These are phyloP conservation scores for Fusarium solani-melongenae DNA, from an alignment of 2,329 filamentous ascomycete species.

Conservation along the genomic window DNA sequence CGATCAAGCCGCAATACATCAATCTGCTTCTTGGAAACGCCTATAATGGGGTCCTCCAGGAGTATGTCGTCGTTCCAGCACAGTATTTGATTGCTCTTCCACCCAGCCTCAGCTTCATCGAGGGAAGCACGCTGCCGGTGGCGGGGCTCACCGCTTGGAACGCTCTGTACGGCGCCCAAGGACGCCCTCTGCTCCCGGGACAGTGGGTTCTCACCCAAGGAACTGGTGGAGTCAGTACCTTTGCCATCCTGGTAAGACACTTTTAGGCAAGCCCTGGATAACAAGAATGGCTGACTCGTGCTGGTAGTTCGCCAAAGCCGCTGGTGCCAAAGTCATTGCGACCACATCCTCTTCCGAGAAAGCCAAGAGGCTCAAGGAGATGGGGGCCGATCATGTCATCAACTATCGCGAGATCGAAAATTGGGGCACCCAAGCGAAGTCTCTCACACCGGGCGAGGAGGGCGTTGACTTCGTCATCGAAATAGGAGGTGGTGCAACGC, in stretches of 20 bases:
- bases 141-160: conserved; percentile 51
- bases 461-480: conserved; percentile 74
- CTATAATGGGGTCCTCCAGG: background rate
- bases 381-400: conserved; percentile 68
- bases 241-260: conserved; percentile 52
- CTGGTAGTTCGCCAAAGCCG: conserved; percentile 53
- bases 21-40: background rate
- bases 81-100: conserved; percentile 50
- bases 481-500: conserved; percentile 71
- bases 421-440: conserved; percentile 69
- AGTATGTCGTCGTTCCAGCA: background rate
- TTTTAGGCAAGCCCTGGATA: background rate
- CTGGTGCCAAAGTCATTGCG: conserved; percentile 65
- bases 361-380: conserved; percentile 59
- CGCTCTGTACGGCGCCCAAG: conserved; percentile 10
- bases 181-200: conserved; percentile 48
- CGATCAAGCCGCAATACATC: background rate
- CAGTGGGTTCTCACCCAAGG: conserved; percentile 63
- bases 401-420: conserved; percentile 70
- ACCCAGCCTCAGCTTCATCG: conserved; percentile 57
- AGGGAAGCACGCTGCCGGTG: conserved; percentile 64
- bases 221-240: conserved; percentile 63
- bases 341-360: conserved; percentile 68
- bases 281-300: background rate
- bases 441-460: conserved; percentile 53